Evolutionary conservation across 192 early-diverging fungal species (phyloP).

Genomic region (Thamnidium elegans): DNA sequence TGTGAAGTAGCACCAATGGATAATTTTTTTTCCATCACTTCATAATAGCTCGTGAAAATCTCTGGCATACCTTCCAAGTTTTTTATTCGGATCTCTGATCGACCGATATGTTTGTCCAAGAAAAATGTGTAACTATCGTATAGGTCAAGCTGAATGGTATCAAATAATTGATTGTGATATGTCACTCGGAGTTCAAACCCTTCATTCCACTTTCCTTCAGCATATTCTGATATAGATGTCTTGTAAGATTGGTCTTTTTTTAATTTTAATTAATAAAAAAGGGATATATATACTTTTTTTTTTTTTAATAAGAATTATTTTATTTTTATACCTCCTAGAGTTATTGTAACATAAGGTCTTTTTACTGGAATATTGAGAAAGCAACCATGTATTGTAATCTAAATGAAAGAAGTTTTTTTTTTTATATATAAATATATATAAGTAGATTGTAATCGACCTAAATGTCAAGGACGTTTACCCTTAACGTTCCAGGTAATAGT

Average conservation of each 20-base stretch:
- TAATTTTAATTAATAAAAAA: no score
- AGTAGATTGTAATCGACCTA: neutral
- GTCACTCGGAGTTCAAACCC: slow-evolving; percentile 68
- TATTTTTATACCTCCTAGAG: slow-evolving; percentile 4
- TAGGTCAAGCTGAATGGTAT: slow-evolving; percentile 67
- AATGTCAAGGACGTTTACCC: no score
- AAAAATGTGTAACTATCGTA: slow-evolving; percentile 61
- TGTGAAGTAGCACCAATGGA: slow-evolving; percentile 59
- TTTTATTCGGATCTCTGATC: slow-evolving; percentile 64
- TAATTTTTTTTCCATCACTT: slow-evolving; percentile 73
- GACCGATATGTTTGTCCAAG: slow-evolving; percentile 63
- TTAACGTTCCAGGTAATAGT: no score
- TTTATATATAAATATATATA: neutral
- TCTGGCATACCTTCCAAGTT: slow-evolving; percentile 67
- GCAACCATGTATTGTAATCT: slow-evolving; percentile 8
- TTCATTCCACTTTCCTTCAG: slow-evolving; percentile 69
- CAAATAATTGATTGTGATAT: slow-evolving; percentile 76
- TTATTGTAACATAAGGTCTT: slow-evolving; percentile 8
- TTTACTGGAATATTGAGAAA: slow-evolving; percentile 12
- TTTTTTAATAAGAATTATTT: neutral
- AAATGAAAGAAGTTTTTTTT: neutral
- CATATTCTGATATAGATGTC: slow-evolving; percentile 58
- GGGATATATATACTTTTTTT: neutral
- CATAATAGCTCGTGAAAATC: slow-evolving; percentile 69
- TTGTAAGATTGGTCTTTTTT: slow-evolving; percentile 60